Conservation (phyloP, 1,284 basidiomycete genomes). For the Ceratobasidium sp. region DNA sequence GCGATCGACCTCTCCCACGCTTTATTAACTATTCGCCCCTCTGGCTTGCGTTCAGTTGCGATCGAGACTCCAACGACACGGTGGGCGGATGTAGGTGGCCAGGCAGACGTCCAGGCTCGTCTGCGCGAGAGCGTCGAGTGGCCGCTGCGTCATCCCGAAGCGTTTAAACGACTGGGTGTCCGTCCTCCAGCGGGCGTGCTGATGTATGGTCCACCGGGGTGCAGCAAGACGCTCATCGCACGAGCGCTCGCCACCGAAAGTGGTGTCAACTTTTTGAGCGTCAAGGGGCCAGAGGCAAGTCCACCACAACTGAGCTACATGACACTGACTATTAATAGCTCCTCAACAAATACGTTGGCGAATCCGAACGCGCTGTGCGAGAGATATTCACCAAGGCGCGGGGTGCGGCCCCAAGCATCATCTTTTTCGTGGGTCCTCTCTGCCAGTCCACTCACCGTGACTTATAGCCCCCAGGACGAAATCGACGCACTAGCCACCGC, state of each 20-base stretch:
- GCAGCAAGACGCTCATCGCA: conserved; percentile 94
- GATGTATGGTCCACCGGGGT: conserved; percentile 96
- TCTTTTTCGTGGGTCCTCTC: conserved; percentile 80
- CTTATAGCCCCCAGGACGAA: conserved; percentile 84
- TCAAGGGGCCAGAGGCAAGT: conserved; percentile 92
- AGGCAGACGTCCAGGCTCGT: conserved; percentile 76
- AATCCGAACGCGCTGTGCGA: conserved; percentile 91
- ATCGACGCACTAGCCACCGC: conserved; percentile 91
- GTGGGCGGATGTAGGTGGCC: conserved; percentile 91
- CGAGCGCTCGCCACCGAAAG: conserved; percentile 94
- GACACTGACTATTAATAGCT: conserved; percentile 60
- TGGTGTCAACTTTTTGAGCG: conserved; percentile 95
- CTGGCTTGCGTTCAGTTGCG: conserved; percentile 92
- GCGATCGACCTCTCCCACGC: conserved; percentile 71
- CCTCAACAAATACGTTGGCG: conserved; percentile 95
- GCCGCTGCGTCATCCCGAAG: conserved; percentile 85
- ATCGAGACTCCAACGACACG: conserved; percentile 82
- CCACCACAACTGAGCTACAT: not conserved
- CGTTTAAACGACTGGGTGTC: conserved; percentile 87
- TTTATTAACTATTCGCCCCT: conserved; percentile 82
- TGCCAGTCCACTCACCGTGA: not conserved
- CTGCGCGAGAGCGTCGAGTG: conserved; percentile 90
- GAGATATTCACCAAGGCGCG: conserved; percentile 96
- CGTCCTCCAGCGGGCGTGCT: conserved; percentile 88
- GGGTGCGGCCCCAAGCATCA: conserved; percentile 89